These are phyloP conservation scores for Aplosporella prunicola DNA, from an alignment of 2,329 filamentous ascomycete species.

Conservation along the genomic window DNA sequence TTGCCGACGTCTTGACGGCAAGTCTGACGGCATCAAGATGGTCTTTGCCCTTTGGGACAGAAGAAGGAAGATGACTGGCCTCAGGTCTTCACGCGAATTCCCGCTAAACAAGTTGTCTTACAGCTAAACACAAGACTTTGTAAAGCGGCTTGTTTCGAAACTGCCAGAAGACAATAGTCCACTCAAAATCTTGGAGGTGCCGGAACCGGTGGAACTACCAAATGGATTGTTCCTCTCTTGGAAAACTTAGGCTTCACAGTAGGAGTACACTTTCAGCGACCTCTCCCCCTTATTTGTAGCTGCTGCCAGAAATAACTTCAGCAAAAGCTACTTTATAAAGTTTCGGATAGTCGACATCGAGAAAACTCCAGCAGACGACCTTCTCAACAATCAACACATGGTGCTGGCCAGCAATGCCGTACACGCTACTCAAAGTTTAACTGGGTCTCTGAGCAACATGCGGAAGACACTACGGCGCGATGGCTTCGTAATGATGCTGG, in stretches of 20 bases:
- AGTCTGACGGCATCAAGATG: slow-evolving; percentile 28
- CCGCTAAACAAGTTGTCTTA: slow-evolving; percentile 27
- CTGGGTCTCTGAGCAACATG: slow-evolving; percentile 14
- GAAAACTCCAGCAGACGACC: slow-evolving; percentile 16
- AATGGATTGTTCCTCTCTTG: slow-evolving; percentile 20
- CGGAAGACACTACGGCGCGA: slow-evolving; percentile 19
- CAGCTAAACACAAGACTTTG: slow-evolving; percentile 9
- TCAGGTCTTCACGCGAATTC: slow-evolving; percentile 29
- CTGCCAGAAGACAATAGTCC: slow-evolving; percentile 9
- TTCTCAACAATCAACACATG: slow-evolving; percentile 17
- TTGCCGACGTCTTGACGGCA: slow-evolving; percentile 34
- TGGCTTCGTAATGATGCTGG: slow-evolving; percentile 22
- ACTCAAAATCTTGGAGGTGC: slow-evolving; percentile 14
- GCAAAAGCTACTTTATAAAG: slow-evolving; percentile 22
- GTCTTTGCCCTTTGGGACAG: slow-evolving; percentile 32
- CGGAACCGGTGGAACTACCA: slow-evolving; percentile 16
- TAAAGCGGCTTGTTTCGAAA: slow-evolving; percentile 7
- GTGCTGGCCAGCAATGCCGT: slow-evolving; percentile 26
- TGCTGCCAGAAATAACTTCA: slow-evolving; percentile 24
- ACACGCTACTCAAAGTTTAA: slow-evolving; percentile 22
- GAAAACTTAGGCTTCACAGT: slow-evolving; percentile 20
- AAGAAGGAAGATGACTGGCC: slow-evolving; percentile 28
- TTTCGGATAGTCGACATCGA: slow-evolving; percentile 27
- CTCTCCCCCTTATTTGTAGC: slow-evolving; percentile 27
- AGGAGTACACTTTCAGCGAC: slow-evolving; percentile 34